phyloP scores from a whole-genome alignment of 2,329 filamentous ascomycete genomes.

The Thielaviopsis ethacetica region DNA sequence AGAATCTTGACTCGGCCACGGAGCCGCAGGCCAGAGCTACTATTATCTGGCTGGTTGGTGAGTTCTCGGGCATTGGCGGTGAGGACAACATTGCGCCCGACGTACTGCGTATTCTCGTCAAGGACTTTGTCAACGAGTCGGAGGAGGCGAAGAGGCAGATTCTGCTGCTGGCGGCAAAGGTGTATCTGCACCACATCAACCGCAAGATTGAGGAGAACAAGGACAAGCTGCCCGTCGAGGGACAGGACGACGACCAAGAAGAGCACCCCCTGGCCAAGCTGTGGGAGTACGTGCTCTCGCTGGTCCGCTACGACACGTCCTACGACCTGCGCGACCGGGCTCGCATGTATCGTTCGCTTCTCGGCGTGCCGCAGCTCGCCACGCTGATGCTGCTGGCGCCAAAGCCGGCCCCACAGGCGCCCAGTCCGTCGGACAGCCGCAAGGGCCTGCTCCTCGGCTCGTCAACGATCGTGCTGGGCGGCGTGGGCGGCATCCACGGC shows the following conservation, averaged over 20 bases:
- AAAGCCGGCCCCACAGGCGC: conserved; percentile 81
- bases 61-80: conserved; percentile 66
- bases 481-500: conserved; percentile 55
- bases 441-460: conserved; percentile 68
- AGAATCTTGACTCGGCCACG: conserved; percentile 75
- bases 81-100: conserved; percentile 87
- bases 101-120: conserved; percentile 73
- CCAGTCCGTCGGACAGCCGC: conserved; percentile 72
- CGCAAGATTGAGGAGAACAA: conserved; percentile 32
- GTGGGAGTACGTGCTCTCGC: conserved; percentile 70
- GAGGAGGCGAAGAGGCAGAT: conserved; percentile 85
- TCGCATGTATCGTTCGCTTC: conserved; percentile 70
- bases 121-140: conserved; percentile 68
- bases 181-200: conserved; percentile 80
- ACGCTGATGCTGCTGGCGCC: conserved; percentile 81
- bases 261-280: conserved; percentile 58
- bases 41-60: conserved; percentile 94
- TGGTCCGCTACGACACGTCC: conserved; percentile 84
- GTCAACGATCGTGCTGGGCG: conserved; percentile 68
- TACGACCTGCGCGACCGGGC: conserved; percentile 89
- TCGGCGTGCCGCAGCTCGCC: conserved; percentile 72
- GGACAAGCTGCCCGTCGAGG: conserved; percentile 14
- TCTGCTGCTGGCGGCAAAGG: conserved; percentile 82
- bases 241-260: conserved; percentile 21
- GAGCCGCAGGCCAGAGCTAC: conserved; percentile 81